Evolutionary conservation across 2,329 filamentous ascomycete species (phyloP).

Genomic region (Fusarium zealandicum): DNA sequence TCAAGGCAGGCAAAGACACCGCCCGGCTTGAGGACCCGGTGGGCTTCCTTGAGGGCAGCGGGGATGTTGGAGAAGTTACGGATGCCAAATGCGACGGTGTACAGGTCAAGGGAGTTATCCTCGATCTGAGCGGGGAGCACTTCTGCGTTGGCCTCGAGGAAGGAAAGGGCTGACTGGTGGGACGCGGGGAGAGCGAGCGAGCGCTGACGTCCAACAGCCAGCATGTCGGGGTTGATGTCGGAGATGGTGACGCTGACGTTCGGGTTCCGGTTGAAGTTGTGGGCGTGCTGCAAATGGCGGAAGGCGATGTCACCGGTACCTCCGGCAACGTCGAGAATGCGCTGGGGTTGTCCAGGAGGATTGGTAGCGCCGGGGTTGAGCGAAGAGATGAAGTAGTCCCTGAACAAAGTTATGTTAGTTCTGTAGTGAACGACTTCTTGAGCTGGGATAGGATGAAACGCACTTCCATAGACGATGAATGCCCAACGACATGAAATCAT

Average conservation of each 20-base stretch:
- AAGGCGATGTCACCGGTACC: slow-evolving; percentile 98
- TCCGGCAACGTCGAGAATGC: slow-evolving; percentile 95
- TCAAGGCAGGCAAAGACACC: slow-evolving; percentile 97
- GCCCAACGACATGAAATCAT: slow-evolving; percentile 97
- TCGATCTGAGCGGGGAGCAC: slow-evolving; percentile 69
- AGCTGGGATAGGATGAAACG: slow-evolving; percentile 36
- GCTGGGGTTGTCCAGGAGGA: slow-evolving; percentile 56
- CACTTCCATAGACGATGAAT: slow-evolving; percentile 95
- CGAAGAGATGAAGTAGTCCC: slow-evolving; percentile 89
- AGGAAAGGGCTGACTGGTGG: slow-evolving; percentile 68
- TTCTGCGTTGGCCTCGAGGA: slow-evolving; percentile 92
- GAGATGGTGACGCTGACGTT: slow-evolving; percentile 86
- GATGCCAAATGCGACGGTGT: slow-evolving; percentile 97
- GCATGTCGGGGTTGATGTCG: slow-evolving; percentile 97
- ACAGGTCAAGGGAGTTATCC: slow-evolving; percentile 82
- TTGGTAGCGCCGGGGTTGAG: slow-evolving; percentile 79
- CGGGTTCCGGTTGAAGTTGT: slow-evolving; percentile 76
- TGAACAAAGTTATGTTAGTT: slow-evolving; percentile 40
- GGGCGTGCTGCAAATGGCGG: slow-evolving; percentile 90
- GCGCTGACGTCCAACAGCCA: slow-evolving; percentile 84
- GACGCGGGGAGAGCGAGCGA: slow-evolving; percentile 64
- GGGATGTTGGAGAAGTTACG: slow-evolving; percentile 96
- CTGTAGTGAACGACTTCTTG: not conserved
- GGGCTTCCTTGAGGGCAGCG: slow-evolving; percentile 80
- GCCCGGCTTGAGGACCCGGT: slow-evolving; percentile 88